Percentiles rank a stretch among this genome's conserved stretches.
phyloP scores from a whole-genome alignment of 2,329 filamentous ascomycete genomes.

The Aspergillus sergii region DNA sequence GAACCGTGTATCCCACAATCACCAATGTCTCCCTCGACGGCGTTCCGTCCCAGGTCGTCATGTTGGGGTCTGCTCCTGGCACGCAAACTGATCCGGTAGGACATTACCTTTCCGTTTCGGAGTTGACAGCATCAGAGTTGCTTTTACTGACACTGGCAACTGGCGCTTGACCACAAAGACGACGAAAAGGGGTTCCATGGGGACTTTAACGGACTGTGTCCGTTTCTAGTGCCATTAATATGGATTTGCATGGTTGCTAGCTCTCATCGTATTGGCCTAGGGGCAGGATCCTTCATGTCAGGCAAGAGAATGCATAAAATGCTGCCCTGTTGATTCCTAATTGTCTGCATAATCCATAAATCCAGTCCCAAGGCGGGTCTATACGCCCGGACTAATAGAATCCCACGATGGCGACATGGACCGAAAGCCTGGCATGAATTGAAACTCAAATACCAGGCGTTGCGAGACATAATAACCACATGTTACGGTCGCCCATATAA shows the following conservation, averaged over 20 bases:
- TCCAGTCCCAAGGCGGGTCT: background rate
- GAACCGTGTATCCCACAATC: slow-evolving; percentile 8
- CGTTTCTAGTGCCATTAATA: background rate
- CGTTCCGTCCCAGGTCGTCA: background rate
- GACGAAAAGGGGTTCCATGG: background rate
- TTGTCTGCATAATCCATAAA: background rate
- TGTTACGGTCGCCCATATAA: background rate
- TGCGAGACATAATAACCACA: background rate
- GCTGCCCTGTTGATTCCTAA: background rate
- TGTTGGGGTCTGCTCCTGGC: background rate
- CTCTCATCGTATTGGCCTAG: background rate
- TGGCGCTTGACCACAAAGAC: background rate
- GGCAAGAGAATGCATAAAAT: background rate
- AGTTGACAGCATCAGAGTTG: background rate
- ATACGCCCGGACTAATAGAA: background rate
- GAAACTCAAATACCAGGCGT: background rate
- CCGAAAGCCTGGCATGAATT: background rate
- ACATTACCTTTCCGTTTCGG: background rate
- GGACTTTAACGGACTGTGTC: background rate
- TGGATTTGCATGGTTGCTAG: background rate
- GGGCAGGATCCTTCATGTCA: background rate
- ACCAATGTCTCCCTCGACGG: slow-evolving; percentile 4
- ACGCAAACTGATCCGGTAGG: background rate
- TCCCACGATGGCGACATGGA: background rate
- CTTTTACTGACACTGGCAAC: background rate